Conservation (phyloP, 306 rosid genomes). For the Dryas drummondii region DNA sequence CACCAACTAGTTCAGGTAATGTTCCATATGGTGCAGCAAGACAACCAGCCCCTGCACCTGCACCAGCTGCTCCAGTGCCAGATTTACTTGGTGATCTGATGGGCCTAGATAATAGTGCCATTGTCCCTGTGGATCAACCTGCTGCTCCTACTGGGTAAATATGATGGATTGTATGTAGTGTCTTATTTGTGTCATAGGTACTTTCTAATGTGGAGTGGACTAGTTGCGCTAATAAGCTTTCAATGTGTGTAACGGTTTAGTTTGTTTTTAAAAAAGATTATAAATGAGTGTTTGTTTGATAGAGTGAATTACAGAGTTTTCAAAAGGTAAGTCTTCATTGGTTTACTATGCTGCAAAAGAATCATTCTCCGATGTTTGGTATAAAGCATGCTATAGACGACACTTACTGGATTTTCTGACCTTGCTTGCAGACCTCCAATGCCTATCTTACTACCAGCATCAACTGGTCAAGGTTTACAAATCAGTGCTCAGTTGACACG, state of each 20-base stretch:
- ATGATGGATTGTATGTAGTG: slow-evolving; percentile 4
- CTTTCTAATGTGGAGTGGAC: slow-evolving; percentile 3
- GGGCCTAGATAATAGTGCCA: slow-evolving; percentile 75
- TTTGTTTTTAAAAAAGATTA: background rate
- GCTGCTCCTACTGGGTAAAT: slow-evolving; percentile 81
- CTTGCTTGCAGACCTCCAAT: slow-evolving; percentile 68
- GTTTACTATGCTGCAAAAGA: background rate
- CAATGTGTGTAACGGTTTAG: background rate
- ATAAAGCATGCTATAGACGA: slow-evolving; percentile 15
- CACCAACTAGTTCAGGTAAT: slow-evolving; percentile 46
- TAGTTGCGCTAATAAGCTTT: background rate
- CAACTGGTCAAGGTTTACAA: slow-evolving; percentile 94
- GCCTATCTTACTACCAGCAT: slow-evolving; percentile 75
- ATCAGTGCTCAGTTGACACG: slow-evolving; percentile 86
- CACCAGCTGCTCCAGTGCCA: slow-evolving; percentile 69
- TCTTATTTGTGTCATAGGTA: background rate
- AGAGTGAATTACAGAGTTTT: background rate
- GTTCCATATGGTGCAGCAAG: slow-evolving; percentile 48
- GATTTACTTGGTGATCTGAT: slow-evolving; percentile 96
- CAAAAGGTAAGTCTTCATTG: background rate
- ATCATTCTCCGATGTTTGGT: background rate
- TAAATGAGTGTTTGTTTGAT: background rate
- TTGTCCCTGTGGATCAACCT: slow-evolving; percentile 75
- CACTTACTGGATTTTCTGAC: slow-evolving; percentile 31
- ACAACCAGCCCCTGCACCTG: slow-evolving; percentile 48